These are phyloP conservation scores for Fereydounia khargensis DNA, from an alignment of 1,284 basidiomycete genomes.

Conservation along the genomic window DNA sequence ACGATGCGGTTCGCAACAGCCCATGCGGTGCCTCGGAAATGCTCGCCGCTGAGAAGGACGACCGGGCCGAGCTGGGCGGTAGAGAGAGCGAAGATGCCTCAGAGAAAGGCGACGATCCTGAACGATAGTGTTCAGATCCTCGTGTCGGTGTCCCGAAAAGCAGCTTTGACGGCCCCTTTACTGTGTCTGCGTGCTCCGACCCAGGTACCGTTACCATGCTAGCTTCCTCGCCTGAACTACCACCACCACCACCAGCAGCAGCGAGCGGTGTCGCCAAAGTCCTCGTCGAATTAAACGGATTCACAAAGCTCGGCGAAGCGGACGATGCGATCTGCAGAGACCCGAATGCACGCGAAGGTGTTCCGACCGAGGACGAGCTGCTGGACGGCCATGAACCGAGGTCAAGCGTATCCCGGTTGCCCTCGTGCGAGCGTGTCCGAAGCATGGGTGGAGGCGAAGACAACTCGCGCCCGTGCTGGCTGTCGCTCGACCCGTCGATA, in stretches of 20 bases:
- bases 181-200: no score
- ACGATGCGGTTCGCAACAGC: no score
- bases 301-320: neutral
- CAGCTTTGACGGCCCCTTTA: no score
- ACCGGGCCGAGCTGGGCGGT: slow-evolving; percentile 23
- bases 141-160: no score
- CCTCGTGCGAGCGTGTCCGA: slow-evolving; percentile 27
- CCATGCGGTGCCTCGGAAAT: no score
- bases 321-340: slow-evolving; percentile 14
- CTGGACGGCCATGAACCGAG: neutral
- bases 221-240: no score
- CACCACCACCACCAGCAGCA: no score
- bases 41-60: slow-evolving; percentile 17
- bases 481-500: slow-evolving; percentile 23
- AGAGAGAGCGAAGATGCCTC: slow-evolving; percentile 25
- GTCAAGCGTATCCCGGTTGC: neutral
- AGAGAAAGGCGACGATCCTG: slow-evolving; percentile 21
- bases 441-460: slow-evolving; percentile 36
- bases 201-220: no score
- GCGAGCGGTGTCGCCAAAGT: no score
- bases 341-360: slow-evolving; percentile 12
- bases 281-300: no score
- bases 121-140: no score
- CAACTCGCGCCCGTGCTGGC: slow-evolving; percentile 16
- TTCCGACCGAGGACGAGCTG: slow-evolving; percentile 1